Base-by-base conservation (phyloP, 2,329 filamentous ascomycete genomes). In the Pyricularia sp. region DNA sequence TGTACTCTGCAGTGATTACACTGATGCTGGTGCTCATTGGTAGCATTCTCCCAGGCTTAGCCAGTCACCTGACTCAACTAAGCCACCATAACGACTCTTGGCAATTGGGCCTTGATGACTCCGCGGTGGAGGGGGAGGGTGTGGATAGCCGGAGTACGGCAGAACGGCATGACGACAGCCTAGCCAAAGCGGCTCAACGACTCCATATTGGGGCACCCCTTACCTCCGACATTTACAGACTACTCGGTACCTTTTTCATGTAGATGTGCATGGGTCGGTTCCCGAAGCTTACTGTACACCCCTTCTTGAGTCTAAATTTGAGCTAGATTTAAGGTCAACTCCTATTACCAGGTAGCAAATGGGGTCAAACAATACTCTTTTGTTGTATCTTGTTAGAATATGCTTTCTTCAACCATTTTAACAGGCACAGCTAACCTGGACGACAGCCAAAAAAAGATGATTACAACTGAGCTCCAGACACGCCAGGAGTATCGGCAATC, bases 401-500 rank as follows among this genome's bases (percentile, higher is more conserved):
- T 36, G 33, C 33, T 36, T 14, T 12, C 14, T 14, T 36, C 2
- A 36, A 6, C 33, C 2, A 36, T 36, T 3, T 50, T n/a, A 50
- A 20, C 42, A n/a, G 42, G n/a, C 17, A 50, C 33, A 7, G 42
- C 42, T 17, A 50, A 50, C 42, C 17, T 50, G 4, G 14, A 50
- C 20, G 20, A 9, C 17, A 26, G 58, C 23, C 58, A 25, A 61
- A 12, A 59, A 59, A 12, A 26, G 4, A 26, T 30, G 10, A 26
- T 26, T 12, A 61, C 23, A 26, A 61, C n/a, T 26, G n/a, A 26
- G 58, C 11, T n/a, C 5, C 10, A 3, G 58, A 12, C 58, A 61
- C n/a, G 23, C 58, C 58, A 61, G 58, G 58, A 2, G 73, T 72
- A 3, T 74, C 73, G 12, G n/a, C 67, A 30, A 74, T 72, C 3